Base-by-base conservation (phyloP, 495 filamentous ascomycete genomes). In the Achaetomiella virescens region DNA sequence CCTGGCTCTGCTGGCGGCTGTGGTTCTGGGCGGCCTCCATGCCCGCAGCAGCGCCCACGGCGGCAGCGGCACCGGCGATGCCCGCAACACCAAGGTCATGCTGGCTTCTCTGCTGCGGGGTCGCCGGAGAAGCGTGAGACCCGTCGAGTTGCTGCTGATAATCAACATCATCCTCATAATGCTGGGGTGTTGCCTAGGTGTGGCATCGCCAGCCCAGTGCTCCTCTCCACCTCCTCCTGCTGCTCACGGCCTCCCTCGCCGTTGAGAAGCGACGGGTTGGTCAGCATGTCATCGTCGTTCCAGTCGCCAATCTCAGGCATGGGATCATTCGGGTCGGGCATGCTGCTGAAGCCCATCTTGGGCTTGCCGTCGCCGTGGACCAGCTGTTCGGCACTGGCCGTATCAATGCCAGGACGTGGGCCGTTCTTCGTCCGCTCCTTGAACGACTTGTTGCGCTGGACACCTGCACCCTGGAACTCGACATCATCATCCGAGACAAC, bases 371-470 rank as follows among this genome's bases (percentile, higher is more conserved):
- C 78, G 18, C 84, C 79, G 27, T 79, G 71, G 11, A 45, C 57
- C 20, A 87, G 83, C 43, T 81, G 76, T 41, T 88, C 81, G 33
- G 89, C 74, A 62, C 88, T 91, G 56, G 88, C 86, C n/a, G 88
- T 87, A 11, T 88, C 90, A 22, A 78, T 77, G 20, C 79, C 77
- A n/a, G 77, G 74, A 43, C 68, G 67, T 31, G 69, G 69, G 0
- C 71, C 73, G 42, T 77, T 73, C 61, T 72, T 66, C 3, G 78
- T 73, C 47, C 78, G 76, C 55, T 82, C 78, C 58, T 81, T 81
- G 67, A 82, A 82, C 11, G 79, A 82, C 49, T 68, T 70, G 56
- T 77, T 75, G 58, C 74, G 70, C 33, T 65, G 59, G 12, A 76
- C 67, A n/a, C 74, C 75, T 9, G 68, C 70, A 0, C 63, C 60